Base-by-base conservation (phyloP, 2,329 filamentous ascomycete species). In the Neonectria ditissima region DNA sequence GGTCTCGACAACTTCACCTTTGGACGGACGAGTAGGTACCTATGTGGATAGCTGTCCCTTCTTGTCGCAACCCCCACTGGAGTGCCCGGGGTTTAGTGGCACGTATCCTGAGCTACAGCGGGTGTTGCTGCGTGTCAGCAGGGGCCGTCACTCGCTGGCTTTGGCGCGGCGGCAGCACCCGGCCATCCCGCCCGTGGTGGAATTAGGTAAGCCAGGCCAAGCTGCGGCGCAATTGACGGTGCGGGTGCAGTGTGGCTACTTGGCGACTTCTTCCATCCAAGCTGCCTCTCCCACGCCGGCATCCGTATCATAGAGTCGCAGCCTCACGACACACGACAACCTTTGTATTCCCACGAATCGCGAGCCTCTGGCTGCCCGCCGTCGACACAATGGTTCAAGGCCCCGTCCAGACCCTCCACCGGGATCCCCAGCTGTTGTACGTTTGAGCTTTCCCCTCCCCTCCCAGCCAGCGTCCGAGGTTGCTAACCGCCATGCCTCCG, bases 391-490 rank as follows among this genome's bases (percentile, higher is more conserved):
- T 98, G 95, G 91, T 92, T 74, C 90, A 96, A 83, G 86, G 91
- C 70, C 87, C 92, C 70, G 91, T 93, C 73, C 96, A 99, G 86
- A 96, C 94, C 84, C 97, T 99, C 88, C 92, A 97, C 83, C 83
- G 96, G 88, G 97, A 99, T 91, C 95, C 96, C 76, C 94, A 97
- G 82, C 86, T 99, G 70, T 97, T 99, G 96, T 98, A 84, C 77
- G 92, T 80, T 56, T 71, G 59, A 18, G 53, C 56, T 39, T 41
- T 14, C 14, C 48, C 55, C 60, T 37, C 37, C 34, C 24, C 54
- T 52, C 28, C 10, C 10, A 32, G 43, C 55, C 32, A 39, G 44
- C 20, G 43, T 50, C 16, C 45, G 22, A 52, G 55, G 32, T 58
- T 44, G 57, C 72, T 72, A 65, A 70, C 69, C 59, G 65, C 60